These are phyloP conservation scores for Phyllosticta paracitricarpa DNA, from an alignment of 2,329 filamentous ascomycete species.

Conservation along the genomic window DNA sequence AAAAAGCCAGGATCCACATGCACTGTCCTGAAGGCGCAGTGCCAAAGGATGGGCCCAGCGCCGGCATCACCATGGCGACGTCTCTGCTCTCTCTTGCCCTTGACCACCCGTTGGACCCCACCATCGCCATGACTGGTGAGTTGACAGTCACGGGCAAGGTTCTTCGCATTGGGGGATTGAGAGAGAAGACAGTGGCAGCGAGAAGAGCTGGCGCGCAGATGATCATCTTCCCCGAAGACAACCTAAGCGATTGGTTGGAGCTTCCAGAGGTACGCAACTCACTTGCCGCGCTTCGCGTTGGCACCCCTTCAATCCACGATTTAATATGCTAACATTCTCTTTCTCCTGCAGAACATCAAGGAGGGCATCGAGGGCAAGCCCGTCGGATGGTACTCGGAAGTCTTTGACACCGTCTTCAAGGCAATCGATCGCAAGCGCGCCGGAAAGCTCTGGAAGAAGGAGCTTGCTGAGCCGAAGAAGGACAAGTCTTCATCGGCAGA, in stretches of 20 bases:
- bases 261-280: slow-evolving; percentile 73
- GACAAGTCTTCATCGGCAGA: slow-evolving; percentile 25
- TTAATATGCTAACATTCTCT: neutral
- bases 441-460: slow-evolving; percentile 61
- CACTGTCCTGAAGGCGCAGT: slow-evolving; percentile 96
- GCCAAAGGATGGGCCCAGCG: slow-evolving; percentile 70
- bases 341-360: slow-evolving; percentile 75
- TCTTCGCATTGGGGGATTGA: slow-evolving; percentile 79
- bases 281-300: neutral
- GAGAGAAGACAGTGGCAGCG: slow-evolving; percentile 96
- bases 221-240: slow-evolving; percentile 91
- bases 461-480: slow-evolving; percentile 47
- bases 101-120: slow-evolving; percentile 67
- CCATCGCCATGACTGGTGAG: slow-evolving; percentile 95
- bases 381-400: slow-evolving; percentile 86
- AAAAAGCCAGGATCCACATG: slow-evolving; percentile 87
- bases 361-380: slow-evolving; percentile 85
- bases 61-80: slow-evolving; percentile 98
- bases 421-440: slow-evolving; percentile 63
- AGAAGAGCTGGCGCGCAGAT: slow-evolving; percentile 84
- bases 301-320: neutral
- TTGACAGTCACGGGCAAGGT: slow-evolving; percentile 96
- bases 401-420: slow-evolving; percentile 86
- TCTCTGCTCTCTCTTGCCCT: slow-evolving; percentile 78
- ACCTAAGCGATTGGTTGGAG: slow-evolving; percentile 94